Evolutionary conservation across 2,329 filamentous ascomycete genomes (phyloP), one percentile per base, ranked within the genome.

Genomic region (Pseudogymnoascus sp.): DNA sequence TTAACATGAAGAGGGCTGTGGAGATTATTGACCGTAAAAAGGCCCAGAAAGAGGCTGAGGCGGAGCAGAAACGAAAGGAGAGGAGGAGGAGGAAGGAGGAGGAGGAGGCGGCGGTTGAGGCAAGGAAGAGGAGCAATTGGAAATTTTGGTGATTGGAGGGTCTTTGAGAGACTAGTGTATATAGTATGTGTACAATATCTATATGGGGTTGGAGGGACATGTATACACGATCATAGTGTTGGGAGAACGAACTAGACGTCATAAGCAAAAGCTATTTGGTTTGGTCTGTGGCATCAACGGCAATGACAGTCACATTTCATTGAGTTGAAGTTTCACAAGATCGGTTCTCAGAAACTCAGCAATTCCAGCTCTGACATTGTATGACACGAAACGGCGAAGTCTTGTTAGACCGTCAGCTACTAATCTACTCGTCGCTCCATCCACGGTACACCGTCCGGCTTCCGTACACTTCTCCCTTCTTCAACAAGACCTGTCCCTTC

Each of bases 381-480:
- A 29, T 31, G 26, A n/a, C n/a, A 54, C 42, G 21, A 18, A 26
- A n/a, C 42, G 5, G 21, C 42, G 21, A 45, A 23, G 18, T 21
- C 11, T 23, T 21, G 16, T 18, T 42, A 16, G 39, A 18, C 7
- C 39, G 16, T 16, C 39, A 10, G 39, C 21, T 42, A 11, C 16
- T 40, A 40, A 16, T 40, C n/a, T n/a, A 40, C 66, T 69, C 66
- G 67, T 85, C 86, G 74, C 87, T 85, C 93, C 93, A 97, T 0
- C 86, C 90, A 72, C 86, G 86, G 78, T 96, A 97, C 67, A 96
- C 86, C 68, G 88, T 91, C 67, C 86, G 85, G 67, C 86, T 85
- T 1, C 93, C 93, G 75, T 91, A 97, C 66, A 84, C 86, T 74
- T 93, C 81, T 0, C 93, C 93, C 79, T 88, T 93, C 81, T 89